Conservation (phyloP, 2,329 filamentous ascomycete species). For the Nigrospora sphaerica region DNA sequence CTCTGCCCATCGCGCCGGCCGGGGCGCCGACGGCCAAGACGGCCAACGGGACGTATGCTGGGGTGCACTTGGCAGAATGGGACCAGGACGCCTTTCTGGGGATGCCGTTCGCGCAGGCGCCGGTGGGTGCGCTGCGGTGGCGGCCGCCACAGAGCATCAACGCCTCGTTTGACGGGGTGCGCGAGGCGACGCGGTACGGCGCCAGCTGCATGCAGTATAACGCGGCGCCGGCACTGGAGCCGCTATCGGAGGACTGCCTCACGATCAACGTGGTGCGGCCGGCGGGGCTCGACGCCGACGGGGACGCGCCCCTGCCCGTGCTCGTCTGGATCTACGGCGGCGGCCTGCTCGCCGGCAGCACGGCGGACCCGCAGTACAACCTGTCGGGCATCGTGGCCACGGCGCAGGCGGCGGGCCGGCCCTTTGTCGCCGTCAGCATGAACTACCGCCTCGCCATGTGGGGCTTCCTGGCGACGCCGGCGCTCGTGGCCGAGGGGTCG, state of each 20-base stretch:
- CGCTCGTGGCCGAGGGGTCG: conserved; percentile 33
- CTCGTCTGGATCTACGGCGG: conserved; percentile 39
- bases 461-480: conserved; percentile 40
- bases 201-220: conserved; percentile 40
- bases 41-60: conserved; percentile 25
- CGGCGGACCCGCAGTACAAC: conserved; percentile 47
- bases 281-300: conserved; percentile 11
- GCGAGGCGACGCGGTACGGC: conserved; percentile 32
- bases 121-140: conserved; percentile 26
- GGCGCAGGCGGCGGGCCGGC: conserved; percentile 41
- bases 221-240: conserved; percentile 21
- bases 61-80: conserved; percentile 23
- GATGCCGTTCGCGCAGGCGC: conserved; percentile 31
- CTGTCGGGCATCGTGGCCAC: conserved; percentile 43
- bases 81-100: conserved; percentile 33
- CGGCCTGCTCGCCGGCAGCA: conserved; percentile 34
- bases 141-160: conserved; percentile 29
- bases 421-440: conserved; percentile 28
- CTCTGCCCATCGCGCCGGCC: too few species aligned
- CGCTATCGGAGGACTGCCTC: conserved; percentile 41
- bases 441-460: conserved; percentile 35
- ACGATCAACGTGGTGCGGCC: conserved; percentile 35
- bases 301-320: conserved; percentile 36
- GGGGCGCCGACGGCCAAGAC: conserved; percentile 12
- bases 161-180: conserved; percentile 27